Evolutionary conservation across 768 basidiomycete species (phyloP).

Genomic region (Tricholoma sp.): DNA sequence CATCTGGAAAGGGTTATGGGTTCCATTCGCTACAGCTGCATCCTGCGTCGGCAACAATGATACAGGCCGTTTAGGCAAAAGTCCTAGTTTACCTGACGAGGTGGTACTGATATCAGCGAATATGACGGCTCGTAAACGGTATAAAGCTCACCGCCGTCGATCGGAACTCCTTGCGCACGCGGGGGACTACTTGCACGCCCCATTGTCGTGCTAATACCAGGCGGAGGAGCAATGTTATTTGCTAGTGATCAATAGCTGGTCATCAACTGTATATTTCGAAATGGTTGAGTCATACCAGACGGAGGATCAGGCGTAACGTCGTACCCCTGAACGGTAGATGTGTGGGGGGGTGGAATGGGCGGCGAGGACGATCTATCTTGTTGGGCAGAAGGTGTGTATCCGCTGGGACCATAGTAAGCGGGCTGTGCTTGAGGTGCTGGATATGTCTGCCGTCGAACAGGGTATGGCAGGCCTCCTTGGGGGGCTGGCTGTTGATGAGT

Average conservation of each 20-base stretch:
- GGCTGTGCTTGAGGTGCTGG: slow-evolving; percentile 14
- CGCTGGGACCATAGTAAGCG: slow-evolving; percentile 29
- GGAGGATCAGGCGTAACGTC: slow-evolving; percentile 9
- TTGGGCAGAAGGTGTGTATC: slow-evolving; percentile 6
- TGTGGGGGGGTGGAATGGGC: background rate
- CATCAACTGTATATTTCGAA: background rate
- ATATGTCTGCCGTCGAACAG: background rate
- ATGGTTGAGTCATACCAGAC: background rate
- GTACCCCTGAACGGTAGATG: slow-evolving; percentile 11
- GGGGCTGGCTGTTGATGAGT: slow-evolving; percentile 2
- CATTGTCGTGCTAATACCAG: background rate
- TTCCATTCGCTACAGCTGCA: slow-evolving; percentile 10
- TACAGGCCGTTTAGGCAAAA: slow-evolving; percentile 72
- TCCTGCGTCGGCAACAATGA: slow-evolving; percentile 40
- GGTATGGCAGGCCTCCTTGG: slow-evolving; percentile 3
- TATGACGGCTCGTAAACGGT: background rate
- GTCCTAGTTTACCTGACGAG: slow-evolving; percentile 53
- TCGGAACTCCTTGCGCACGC: slow-evolving; percentile 17
- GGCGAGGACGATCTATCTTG: slow-evolving; percentile 3
- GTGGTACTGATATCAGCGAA: background rate
- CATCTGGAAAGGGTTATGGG: slow-evolving; percentile 2
- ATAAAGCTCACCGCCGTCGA: slow-evolving; percentile 26
- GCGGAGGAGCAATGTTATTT: background rate
- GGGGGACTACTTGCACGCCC: background rate
- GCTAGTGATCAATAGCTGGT: background rate